Evolutionary conservation across 2,329 filamentous ascomycete genomes (phyloP).

Genomic region (Myriosclerotinia scirpicola): DNA sequence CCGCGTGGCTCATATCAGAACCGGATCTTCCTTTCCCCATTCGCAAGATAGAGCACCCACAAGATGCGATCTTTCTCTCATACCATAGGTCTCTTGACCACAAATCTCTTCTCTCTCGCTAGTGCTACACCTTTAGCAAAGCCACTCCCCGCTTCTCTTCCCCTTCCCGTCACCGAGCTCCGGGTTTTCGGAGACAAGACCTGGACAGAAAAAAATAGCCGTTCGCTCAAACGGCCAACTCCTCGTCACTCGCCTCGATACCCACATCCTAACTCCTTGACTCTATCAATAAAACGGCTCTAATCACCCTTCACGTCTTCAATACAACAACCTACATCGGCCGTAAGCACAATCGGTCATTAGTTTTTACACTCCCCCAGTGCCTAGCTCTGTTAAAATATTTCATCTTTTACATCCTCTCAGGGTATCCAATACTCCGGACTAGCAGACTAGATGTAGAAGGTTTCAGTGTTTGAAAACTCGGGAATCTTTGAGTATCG

Average conservation of each 20-base stretch:
- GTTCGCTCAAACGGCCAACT: slow-evolving; percentile 42
- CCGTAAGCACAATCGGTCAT: background rate
- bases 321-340: slow-evolving; percentile 32
- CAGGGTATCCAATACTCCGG: too few relatives aligned
- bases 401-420: background rate
- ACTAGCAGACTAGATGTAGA: too few relatives aligned
- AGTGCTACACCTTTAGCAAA: slow-evolving; percentile 1
- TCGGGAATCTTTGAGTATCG: too few relatives aligned
- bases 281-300: slow-evolving; percentile 29
- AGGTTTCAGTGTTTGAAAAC: too few relatives aligned
- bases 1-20: background rate
- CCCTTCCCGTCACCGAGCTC: slow-evolving; percentile 25
- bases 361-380: background rate
- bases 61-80: slow-evolving; percentile 3
- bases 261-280: slow-evolving; percentile 42
- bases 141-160: slow-evolving; percentile 12
- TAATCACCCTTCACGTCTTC: slow-evolving; percentile 36
- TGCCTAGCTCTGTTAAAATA: background rate
- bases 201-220: slow-evolving; percentile 43
- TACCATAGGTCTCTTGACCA: slow-evolving; percentile 2
- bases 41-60: too few relatives aligned
- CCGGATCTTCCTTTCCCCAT: background rate
- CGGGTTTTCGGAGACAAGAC: slow-evolving; percentile 19
- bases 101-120: background rate
- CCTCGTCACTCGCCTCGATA: slow-evolving; percentile 40